These are phyloP conservation scores for Rhizopogon roseolus DNA, from an alignment of 768 basidiomycete genomes.

Conservation along the genomic window DNA sequence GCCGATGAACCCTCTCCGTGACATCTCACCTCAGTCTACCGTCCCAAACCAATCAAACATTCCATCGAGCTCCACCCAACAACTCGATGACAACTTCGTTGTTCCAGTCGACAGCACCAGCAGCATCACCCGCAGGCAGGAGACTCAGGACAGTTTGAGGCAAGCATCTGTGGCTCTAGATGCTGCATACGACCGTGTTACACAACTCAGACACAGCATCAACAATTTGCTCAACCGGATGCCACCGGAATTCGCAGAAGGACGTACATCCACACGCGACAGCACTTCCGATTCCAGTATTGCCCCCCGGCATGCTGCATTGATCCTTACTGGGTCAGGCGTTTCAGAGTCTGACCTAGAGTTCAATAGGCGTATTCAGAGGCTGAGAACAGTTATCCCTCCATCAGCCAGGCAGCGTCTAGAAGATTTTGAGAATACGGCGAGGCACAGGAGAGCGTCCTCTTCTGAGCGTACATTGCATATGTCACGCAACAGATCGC, in stretches of 20 bases:
- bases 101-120: neutral
- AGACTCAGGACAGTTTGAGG: slow-evolving; percentile 36
- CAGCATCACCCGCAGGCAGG: slow-evolving; percentile 2
- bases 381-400: slow-evolving; percentile 25
- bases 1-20: neutral
- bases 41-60: neutral
- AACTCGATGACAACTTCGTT: neutral
- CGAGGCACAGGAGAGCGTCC: slow-evolving; percentile 11
- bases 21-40: neutral
- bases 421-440: slow-evolving; percentile 22
- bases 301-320: slow-evolving; percentile 25
- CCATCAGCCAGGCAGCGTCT: slow-evolving; percentile 27
- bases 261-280: slow-evolving; percentile 5
- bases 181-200: slow-evolving; percentile 50
- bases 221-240: slow-evolving; percentile 36
- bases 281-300: slow-evolving; percentile 16
- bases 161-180: slow-evolving; percentile 52
- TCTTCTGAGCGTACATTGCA: neutral
- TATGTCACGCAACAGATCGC: neutral
- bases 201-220: slow-evolving; percentile 49
- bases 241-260: slow-evolving; percentile 26
- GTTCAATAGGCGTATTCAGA: slow-evolving; percentile 21
- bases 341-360: slow-evolving; percentile 15
- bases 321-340: slow-evolving; percentile 23
- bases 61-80: neutral